These are phyloP conservation scores for Eremochloa ophiuroides DNA, from an alignment of 176 grass and related monocot species.

Conservation along the genomic window DNA sequence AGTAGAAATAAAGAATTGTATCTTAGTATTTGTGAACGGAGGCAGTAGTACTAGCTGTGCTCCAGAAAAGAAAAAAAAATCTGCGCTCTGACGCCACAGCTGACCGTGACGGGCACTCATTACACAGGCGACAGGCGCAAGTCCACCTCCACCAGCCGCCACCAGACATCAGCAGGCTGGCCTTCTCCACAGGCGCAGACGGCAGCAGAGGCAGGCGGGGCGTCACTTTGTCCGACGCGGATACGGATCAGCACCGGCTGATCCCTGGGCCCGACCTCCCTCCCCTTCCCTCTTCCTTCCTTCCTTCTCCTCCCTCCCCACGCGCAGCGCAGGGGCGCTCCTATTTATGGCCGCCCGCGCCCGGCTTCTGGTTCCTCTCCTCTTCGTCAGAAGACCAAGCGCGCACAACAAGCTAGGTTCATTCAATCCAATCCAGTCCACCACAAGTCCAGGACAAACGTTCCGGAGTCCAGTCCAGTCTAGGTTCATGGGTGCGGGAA, in stretches of 20 bases:
- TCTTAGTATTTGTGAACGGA: no score
- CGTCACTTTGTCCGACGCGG: conserved; percentile 14
- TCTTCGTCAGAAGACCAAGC: conserved; percentile 11
- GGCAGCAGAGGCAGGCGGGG: not conserved
- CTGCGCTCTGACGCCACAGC: conserved; percentile 11
- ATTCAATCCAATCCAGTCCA: no score
- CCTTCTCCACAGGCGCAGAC: not conserved
- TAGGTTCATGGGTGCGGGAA: conserved; percentile 27
- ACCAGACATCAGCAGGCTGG: not conserved
- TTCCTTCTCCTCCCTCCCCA: not conserved
- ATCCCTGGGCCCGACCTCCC: not conserved
- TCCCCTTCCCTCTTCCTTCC: not conserved
- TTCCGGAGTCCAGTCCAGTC: not conserved
- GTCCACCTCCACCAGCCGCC: not conserved
- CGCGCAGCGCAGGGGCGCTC: not conserved
- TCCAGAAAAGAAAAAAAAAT: not conserved
- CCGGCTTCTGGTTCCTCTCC: not conserved
- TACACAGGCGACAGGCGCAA: no score
- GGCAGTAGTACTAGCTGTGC: not conserved
- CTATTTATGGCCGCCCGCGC: conserved; percentile 15
- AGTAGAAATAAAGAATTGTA: no score
- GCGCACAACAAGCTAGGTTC: no score
- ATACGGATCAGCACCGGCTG: not conserved
- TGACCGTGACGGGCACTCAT: conserved; percentile 28
- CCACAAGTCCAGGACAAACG: no score